Base-by-base conservation (phyloP, 1,139 yeast genomes). In the Meyerozyma elateridarum region DNA sequence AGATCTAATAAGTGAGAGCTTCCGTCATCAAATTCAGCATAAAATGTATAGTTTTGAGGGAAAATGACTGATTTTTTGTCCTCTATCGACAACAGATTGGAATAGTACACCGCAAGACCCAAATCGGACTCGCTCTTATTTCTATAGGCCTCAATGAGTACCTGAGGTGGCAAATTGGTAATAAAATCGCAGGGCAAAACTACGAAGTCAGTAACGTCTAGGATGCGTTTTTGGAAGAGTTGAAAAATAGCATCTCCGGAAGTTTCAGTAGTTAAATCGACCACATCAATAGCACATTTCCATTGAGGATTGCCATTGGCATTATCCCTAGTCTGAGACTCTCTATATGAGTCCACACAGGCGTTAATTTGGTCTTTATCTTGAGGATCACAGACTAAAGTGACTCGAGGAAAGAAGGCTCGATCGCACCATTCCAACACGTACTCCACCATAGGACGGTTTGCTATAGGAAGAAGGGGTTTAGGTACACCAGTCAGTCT, bases 371-470 rank as follows among this genome's bases (percentile, higher is more conserved):
- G 57, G 3, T 48, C 57, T 17, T 43, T 42, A 15, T 57, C 43
- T 4, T 51, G 60, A 15, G 49, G 50, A 30, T 59, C 58, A 16
- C 62, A 55, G 2, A 68, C 59, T 11, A 69, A 51, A 3, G 72
- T 58, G 18, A 69, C 68, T 35, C 71, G 74, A 25, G 76, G 73
- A 52, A 85, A 84, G 39, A 82, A 81, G 2, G 95, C 97, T 51
- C 72, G 70, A 48, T 81, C 87, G 65, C 97, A 88, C 97, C 97
- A 93, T 44, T 84, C 89, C 29, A 93, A 66, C 3, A 85, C 94
- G 51, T 87, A 84, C 45, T 81, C 81, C 30, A 93, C 64, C 85
- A 91, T 79, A n/a, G 96, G 95, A 47, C 73, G 72, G 54, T 89
- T 89, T 11, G 93, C 97, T 27, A 93, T 70, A 2, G 98, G 97